Conservation (phyloP, 2,329 filamentous ascomycete species). For the Ascochyta clinopodiicola region DNA sequence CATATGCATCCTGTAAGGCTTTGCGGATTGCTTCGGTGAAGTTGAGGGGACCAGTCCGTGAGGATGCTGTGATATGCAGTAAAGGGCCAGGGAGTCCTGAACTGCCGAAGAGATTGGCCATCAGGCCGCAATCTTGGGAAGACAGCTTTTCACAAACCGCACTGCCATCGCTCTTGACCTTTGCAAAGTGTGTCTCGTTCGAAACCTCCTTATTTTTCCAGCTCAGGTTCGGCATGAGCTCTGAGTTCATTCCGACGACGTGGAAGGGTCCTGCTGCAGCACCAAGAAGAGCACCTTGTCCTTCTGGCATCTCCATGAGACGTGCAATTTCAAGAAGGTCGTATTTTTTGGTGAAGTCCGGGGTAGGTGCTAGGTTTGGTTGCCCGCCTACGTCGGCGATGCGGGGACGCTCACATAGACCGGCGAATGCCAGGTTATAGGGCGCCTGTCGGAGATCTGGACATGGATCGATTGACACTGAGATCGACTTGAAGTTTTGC, state of each 20-base stretch:
- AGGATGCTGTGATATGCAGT: slow-evolving; percentile 20
- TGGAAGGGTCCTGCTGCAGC: slow-evolving; percentile 26
- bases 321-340: slow-evolving; percentile 13
- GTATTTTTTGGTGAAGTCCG: slow-evolving; percentile 17
- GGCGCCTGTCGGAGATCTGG: slow-evolving; percentile 50
- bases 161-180: slow-evolving; percentile 15
- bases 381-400: slow-evolving; percentile 56
- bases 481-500: slow-evolving; percentile 2
- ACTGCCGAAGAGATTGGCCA: slow-evolving; percentile 27
- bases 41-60: slow-evolving; percentile 17
- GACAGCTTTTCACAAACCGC: slow-evolving; percentile 12
- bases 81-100: slow-evolving; percentile 17
- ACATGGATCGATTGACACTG: slow-evolving; percentile 32
- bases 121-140: slow-evolving; percentile 23
- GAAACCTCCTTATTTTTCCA: slow-evolving; percentile 7
- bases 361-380: slow-evolving; percentile 30
- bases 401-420: slow-evolving; percentile 50
- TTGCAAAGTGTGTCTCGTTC: slow-evolving; percentile 18
- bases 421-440: slow-evolving; percentile 49
- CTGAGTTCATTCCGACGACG: slow-evolving; percentile 23
- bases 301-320: slow-evolving; percentile 22
- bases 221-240: slow-evolving; percentile 21
- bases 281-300: slow-evolving; percentile 20
- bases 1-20: slow-evolving; percentile 14
- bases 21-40: slow-evolving; percentile 24